Percentiles rank a stretch among this genome's conserved stretches.
Evolutionary conservation across 2,329 filamentous ascomycete species (phyloP).

Genomic region (Ramularia collo-cygni): DNA sequence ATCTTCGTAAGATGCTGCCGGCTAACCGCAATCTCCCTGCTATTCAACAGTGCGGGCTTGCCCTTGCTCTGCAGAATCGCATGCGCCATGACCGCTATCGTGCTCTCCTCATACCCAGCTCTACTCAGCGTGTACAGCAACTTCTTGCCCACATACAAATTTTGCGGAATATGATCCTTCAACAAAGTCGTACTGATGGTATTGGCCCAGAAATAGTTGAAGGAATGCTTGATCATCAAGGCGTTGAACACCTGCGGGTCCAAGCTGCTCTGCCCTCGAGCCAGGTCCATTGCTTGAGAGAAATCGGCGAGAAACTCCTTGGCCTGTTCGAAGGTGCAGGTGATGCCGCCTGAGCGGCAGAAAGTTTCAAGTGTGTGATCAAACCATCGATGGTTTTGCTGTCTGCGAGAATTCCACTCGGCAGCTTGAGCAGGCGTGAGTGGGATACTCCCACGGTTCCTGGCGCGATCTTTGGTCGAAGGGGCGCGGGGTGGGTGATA

Average conservation of each 20-base stretch:
- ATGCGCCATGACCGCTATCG: slow-evolving; percentile 20
- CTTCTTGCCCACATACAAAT: slow-evolving; percentile 15
- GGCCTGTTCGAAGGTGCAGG: slow-evolving; percentile 4
- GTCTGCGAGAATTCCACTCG: no score
- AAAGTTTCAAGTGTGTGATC: no score
- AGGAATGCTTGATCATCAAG: slow-evolving; percentile 5
- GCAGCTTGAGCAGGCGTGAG: no score
- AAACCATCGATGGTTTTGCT: no score
- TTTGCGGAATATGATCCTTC: no score
- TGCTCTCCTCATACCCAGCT: slow-evolving; percentile 19
- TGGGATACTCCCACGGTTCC: no score
- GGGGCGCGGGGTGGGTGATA: no score
- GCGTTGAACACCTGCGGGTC: slow-evolving; percentile 5
- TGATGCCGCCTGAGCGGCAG: no score
- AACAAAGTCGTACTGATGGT: background rate
- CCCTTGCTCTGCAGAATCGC: slow-evolving; percentile 11
- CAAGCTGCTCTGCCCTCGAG: background rate
- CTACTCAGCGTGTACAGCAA: slow-evolving; percentile 20
- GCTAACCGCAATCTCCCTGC: slow-evolving; percentile 12
- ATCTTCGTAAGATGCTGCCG: slow-evolving; percentile 19
- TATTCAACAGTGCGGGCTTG: slow-evolving; percentile 12
- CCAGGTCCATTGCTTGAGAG: slow-evolving; percentile 1
- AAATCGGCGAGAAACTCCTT: slow-evolving; percentile 9
- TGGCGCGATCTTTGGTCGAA: no score
- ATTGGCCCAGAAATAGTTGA: slow-evolving; percentile 5